Evolutionary conservation across 2,329 filamentous ascomycete genomes (phyloP).

Genomic region (Colletotrichum nymphaeae): DNA sequence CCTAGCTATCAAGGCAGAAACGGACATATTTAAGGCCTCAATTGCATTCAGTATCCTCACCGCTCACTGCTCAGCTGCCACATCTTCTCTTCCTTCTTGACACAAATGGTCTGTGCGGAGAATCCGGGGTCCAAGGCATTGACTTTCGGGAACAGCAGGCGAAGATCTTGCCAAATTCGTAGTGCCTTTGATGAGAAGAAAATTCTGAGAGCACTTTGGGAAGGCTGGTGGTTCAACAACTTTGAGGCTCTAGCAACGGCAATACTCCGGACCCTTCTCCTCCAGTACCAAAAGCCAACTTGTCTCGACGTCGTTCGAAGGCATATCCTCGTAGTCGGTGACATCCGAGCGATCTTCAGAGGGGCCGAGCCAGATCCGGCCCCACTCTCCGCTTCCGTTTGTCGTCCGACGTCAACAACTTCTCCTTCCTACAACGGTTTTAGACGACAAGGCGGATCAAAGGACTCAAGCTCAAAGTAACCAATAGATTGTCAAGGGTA

Average conservation of each 20-base stretch:
- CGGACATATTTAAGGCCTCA: not conserved
- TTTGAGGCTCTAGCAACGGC: not conserved
- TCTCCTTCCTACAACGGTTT: not conserved
- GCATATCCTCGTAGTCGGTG: slow-evolving; percentile 9
- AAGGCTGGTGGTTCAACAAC: not conserved
- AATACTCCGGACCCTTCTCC: not conserved
- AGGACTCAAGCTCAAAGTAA: not conserved
- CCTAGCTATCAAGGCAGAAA: not conserved
- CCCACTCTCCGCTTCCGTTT: slow-evolving; percentile 1
- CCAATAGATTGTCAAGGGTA: not conserved
- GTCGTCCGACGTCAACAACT: not conserved
- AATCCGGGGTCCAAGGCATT: slow-evolving; percentile 11
- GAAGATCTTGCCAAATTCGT: not conserved
- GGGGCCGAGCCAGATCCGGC: slow-evolving; percentile 19
- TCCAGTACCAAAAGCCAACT: not conserved
- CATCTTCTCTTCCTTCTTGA: not conserved
- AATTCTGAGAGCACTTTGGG: not conserved
- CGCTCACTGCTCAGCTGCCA: not conserved
- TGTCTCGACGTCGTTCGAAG: not conserved
- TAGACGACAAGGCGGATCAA: not conserved
- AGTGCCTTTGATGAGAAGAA: not conserved
- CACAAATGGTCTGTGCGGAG: not conserved
- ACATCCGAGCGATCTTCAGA: slow-evolving; percentile 17
- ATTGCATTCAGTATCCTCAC: not conserved
- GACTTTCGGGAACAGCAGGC: not conserved